phyloP scores from a whole-genome alignment of 2,329 filamentous ascomycete genomes.

The Aspergillus sp. region DNA sequence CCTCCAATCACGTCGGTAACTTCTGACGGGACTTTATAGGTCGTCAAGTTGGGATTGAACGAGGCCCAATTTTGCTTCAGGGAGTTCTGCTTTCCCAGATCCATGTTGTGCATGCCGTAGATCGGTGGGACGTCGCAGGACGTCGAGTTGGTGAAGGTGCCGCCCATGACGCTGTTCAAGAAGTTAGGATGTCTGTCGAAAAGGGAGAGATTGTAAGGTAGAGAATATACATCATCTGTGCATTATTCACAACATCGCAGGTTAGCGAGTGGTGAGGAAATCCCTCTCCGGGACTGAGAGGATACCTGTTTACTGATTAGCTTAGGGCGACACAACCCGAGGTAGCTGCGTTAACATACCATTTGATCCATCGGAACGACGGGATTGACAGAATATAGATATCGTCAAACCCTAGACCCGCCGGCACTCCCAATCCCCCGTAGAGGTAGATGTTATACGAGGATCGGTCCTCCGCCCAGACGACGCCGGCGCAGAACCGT shows the following conservation, averaged over 20 bases:
- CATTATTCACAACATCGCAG: background rate
- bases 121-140: constrained; percentile 1
- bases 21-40: background rate
- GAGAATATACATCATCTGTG: background rate
- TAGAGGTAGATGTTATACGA: constrained; percentile 3
- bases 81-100: constrained; percentile 7
- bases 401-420: background rate
- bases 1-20: background rate
- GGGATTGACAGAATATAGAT: background rate
- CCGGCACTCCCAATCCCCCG: background rate
- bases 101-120: constrained; percentile 8
- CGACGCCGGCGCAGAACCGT: constrained; percentile 3
- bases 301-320: background rate
- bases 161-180: background rate
- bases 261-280: background rate
- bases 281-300: background rate
- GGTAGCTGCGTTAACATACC: background rate
- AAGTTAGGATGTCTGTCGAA: background rate
- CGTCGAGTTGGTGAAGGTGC: constrained; percentile 2
- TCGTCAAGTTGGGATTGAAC: background rate
- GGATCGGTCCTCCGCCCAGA: constrained; percentile 5
- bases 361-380: background rate
- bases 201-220: too few species aligned
- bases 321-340: background rate
- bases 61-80: background rate